Base-by-base conservation (phyloP, 768 basidiomycete species). In the Trametes sanguinea region DNA sequence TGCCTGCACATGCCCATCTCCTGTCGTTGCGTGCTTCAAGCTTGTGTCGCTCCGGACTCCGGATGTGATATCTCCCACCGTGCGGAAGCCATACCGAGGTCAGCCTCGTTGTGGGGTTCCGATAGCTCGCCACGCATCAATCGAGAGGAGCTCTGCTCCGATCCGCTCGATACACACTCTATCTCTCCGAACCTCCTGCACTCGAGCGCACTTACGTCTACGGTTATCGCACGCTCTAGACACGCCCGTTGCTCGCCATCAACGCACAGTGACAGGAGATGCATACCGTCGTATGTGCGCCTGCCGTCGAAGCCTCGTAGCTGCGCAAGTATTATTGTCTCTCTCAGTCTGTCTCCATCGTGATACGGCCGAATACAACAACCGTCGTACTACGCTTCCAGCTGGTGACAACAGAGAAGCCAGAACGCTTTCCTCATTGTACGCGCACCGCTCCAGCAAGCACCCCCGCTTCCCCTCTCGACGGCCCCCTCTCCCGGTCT, bases 1-100 rank as follows among this genome's bases (percentile, higher is more conserved):
- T 22, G 22, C 22, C 22, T 22, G 22, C 22, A 22, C 22, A 22
- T 22, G 22, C 22, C 22, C 22, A 22, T 22, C 22, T 22, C 22
- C 22, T 37, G 35, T 37, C 35, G 6, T 11, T 11, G 35, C 11
- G 6, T 37, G 35, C 11, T 11, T 37, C 29, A 30, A 3, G 33
- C 48, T 3, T 57, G 17, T 52, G 52, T 59, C 57, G 57, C 51
- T 44, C 57, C 50, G 57, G 57, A 35, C 17, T 43, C 50, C 57
- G 50, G 51, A 32, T 32, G 48, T 29, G 5, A 13, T 32, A 9
- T 35, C 42, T 39, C 22, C 22, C 37, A 27, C 35, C 47, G 37
- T 42, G 47, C 56, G 56, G 47, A 42, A 40, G 22, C 55, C 45
- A 46, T 14, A 13, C 42, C 7, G 29, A 11, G 9, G 13, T 16